A percentile compares a stretch with the other conserved stretches of the same genome.
Conservation (phyloP, 208 protist genomes). For the Crithidia brevicula region DNA sequence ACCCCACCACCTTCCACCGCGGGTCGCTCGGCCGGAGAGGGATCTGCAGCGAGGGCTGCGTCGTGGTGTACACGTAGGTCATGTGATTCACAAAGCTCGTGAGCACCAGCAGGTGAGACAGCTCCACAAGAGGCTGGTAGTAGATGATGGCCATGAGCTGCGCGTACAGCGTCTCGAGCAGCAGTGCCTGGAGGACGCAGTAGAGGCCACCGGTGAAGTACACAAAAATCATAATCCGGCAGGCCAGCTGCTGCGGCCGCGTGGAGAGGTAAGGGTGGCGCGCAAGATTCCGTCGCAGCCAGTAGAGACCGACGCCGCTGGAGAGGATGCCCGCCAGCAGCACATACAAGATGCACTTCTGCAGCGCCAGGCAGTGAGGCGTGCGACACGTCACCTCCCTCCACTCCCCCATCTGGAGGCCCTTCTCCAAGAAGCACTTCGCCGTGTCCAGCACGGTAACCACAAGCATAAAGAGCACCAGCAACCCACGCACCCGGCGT, state of each 20-base stretch:
- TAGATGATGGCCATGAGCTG: constrained; percentile 64
- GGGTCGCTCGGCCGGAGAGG: constrained; percentile 67
- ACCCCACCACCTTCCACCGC: constrained; percentile 67
- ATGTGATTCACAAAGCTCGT: constrained; percentile 76
- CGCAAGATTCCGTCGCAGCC: constrained; percentile 61
- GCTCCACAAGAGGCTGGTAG: constrained; percentile 70
- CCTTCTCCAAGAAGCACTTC: constrained; percentile 35
- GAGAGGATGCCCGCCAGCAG: constrained; percentile 59
- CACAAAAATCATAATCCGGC: constrained; percentile 84
- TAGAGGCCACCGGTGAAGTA: constrained; percentile 68
- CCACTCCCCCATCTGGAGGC: constrained; percentile 36
- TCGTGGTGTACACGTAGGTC: constrained; percentile 79
- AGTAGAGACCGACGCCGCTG: constrained; percentile 53
- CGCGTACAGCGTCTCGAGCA: constrained; percentile 51
- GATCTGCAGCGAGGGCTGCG: constrained; percentile 51
- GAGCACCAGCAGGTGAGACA: constrained; percentile 68
- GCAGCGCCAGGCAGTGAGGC: constrained; percentile 35
- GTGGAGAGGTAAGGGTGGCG: constrained; percentile 71
- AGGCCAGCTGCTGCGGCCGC: constrained; percentile 78
- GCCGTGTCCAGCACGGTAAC: constrained; percentile 44
- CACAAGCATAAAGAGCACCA: constrained; percentile 31
- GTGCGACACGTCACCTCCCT: constrained; percentile 36
- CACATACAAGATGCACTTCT: constrained; percentile 34
- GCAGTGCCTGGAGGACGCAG: constrained; percentile 50
- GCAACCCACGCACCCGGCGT: constrained; percentile 35